These are phyloP conservation scores for Stemphylium beticola DNA, from an alignment of 2,329 filamentous ascomycete genomes.

Conservation along the genomic window DNA sequence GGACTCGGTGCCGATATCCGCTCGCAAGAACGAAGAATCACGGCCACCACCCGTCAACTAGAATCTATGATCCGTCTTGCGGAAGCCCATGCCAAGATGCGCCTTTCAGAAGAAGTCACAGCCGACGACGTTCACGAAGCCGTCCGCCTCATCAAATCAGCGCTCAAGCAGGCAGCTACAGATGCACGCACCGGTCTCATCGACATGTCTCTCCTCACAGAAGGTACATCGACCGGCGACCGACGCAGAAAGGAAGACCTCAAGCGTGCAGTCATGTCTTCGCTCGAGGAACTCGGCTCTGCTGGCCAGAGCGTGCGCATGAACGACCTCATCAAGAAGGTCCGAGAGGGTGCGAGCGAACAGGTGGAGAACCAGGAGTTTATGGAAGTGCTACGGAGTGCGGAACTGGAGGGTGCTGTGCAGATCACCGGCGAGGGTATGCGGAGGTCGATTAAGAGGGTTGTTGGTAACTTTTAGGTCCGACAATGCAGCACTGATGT, in stretches of 20 bases:
- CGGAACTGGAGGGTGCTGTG: constrained; percentile 85
- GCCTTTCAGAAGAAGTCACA: constrained; percentile 77
- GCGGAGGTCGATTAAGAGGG: constrained; percentile 79
- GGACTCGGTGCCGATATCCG: constrained; percentile 77
- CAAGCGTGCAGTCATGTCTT: constrained; percentile 74
- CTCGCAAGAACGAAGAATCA: constrained; percentile 91
- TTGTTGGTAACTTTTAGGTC: constrained; percentile 51
- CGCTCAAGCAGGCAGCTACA: constrained; percentile 96
- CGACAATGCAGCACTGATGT: background rate
- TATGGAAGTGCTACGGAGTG: constrained; percentile 74
- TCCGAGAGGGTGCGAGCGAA: constrained; percentile 64
- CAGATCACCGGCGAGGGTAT: constrained; percentile 84
- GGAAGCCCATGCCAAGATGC: constrained; percentile 98
- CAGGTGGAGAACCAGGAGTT: constrained; percentile 82
- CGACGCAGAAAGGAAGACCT: constrained; percentile 81
- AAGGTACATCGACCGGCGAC: constrained; percentile 91
- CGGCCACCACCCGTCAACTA: constrained; percentile 92
- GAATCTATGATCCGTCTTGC: constrained; percentile 98
- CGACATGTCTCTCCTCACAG: constrained; percentile 93
- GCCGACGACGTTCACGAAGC: constrained; percentile 86
- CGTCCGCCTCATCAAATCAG: constrained; percentile 88
- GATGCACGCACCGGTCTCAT: constrained; percentile 89
- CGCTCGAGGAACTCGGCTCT: constrained; percentile 76
- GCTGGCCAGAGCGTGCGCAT: constrained; percentile 72
- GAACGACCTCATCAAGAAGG: constrained; percentile 74